Evolutionary conservation across 2,329 filamentous ascomycete genomes (phyloP), one percentile per base, ranked within the genome.

Genomic region (Drechmeria coniospora): DNA sequence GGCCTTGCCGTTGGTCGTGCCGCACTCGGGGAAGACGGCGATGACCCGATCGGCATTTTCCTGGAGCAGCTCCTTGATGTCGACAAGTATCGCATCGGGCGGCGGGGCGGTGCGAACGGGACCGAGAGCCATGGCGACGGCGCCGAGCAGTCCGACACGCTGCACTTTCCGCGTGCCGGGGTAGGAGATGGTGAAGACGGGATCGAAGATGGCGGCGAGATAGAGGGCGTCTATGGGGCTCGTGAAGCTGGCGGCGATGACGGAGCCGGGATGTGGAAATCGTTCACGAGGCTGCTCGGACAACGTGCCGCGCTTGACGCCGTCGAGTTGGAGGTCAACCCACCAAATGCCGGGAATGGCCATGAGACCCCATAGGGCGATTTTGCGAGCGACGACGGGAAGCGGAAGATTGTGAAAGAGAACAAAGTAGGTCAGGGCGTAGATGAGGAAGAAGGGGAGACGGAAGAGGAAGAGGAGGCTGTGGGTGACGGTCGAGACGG

Each of bases 271-370:
- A 31, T 78, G 71, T 2, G 90, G 90, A 12, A 95, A 71, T 22
- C 82, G 73, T 33, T 74, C 63, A 31, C 65, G 59, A 21, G 79
- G 74, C 42, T 84, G 75, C 44, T 78, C 75, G 25, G 79, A 75
- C 18, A 92, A 63, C 15, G 79, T 86, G 57, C 90, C 90, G 57
- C 84, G 81, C 56, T 82, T 86, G 29, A 98, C 90, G 32, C 87
- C 87, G 50, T 98, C 90, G 39, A 98, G 82, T 53, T 94, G 87
- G n/a, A 98, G 62, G 54, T 98, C 90, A 31, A 94, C 77, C 87
- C 87, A 95, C 84, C 86, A 95, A 32, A 98, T 81, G 16, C 90
- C 87, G 0, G 86, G 83, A 33, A 92, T 79, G 21, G 74, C 79
- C 41, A 98, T 69, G 38, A 95, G 69, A 34, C 74, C 68, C 87